phyloP scores from a whole-genome alignment of 208 protist species.

The Wallacemonas sp. region DNA sequence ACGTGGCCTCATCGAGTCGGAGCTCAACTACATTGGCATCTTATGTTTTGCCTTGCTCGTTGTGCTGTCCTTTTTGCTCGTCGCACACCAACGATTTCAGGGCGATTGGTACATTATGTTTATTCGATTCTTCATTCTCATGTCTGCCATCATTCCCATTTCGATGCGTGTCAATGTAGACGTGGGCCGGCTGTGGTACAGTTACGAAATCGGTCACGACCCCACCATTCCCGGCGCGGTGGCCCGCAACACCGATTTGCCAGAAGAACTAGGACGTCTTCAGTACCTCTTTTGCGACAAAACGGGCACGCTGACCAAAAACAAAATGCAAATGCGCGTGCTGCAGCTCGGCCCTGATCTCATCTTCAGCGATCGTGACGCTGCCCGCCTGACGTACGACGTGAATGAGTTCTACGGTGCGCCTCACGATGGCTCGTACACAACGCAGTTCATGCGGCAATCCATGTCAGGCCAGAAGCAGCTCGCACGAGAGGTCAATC shows the following conservation, averaged over 20 bases:
- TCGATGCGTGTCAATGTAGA: slow-evolving; percentile 98
- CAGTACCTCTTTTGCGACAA: slow-evolving; percentile 98
- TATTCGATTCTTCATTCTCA: slow-evolving; percentile 96
- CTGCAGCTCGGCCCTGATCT: slow-evolving; percentile 51
- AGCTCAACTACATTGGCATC: slow-evolving; percentile 96
- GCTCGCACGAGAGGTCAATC: slow-evolving; percentile 40
- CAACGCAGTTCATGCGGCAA: slow-evolving; percentile 20
- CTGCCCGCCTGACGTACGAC: slow-evolving; percentile 35
- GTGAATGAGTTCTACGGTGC: slow-evolving; percentile 39
- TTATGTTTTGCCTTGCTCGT: slow-evolving; percentile 81
- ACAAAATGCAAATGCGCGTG: slow-evolving; percentile 91
- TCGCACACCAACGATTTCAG: slow-evolving; percentile 66
- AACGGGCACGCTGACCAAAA: slow-evolving; percentile 98
- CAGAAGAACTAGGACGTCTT: slow-evolving; percentile 98
- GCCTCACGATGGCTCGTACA: slow-evolving; percentile 10
- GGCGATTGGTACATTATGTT: slow-evolving; percentile 91
- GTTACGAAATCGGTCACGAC: slow-evolving; percentile 91
- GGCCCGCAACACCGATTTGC: slow-evolving; percentile 95
- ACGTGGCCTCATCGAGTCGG: slow-evolving; percentile 93
- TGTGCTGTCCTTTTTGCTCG: slow-evolving; percentile 63
- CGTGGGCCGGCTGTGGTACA: slow-evolving; percentile 97
- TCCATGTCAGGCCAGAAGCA: slow-evolving; percentile 22
- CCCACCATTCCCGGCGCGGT: slow-evolving; percentile 82
- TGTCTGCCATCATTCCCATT: slow-evolving; percentile 98
- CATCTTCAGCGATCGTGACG: slow-evolving; percentile 53